phyloP scores from a whole-genome alignment of 2,329 filamentous ascomycete genomes.

The Neospermospora avenae region DNA sequence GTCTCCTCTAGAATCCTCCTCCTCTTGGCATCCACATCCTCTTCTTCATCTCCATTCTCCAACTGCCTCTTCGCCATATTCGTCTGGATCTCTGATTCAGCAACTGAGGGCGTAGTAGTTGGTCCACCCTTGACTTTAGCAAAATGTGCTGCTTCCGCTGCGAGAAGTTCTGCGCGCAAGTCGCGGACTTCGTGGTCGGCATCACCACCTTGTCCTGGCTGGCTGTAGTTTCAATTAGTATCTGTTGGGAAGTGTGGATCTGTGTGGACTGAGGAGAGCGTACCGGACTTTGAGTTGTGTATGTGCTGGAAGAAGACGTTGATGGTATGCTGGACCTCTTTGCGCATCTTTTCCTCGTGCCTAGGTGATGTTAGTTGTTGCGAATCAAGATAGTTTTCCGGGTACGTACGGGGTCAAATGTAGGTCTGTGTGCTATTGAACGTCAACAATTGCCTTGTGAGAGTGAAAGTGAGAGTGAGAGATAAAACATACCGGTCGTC shows the following conservation, averaged over 20 bases:
- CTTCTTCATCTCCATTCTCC: slow-evolving; percentile 44
- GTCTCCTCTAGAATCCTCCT: slow-evolving; percentile 85
- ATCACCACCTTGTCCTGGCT: slow-evolving; percentile 86
- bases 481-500: slow-evolving; percentile 42
- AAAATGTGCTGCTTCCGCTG: slow-evolving; percentile 83
- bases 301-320: slow-evolving; percentile 89
- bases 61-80: slow-evolving; percentile 61
- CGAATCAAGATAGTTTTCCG: background rate
- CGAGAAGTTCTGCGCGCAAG: slow-evolving; percentile 82
- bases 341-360: slow-evolving; percentile 93
- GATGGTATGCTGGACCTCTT: slow-evolving; percentile 91
- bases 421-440: slow-evolving; percentile 70
- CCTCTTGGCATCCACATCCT: slow-evolving; percentile 74
- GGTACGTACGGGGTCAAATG: slow-evolving; percentile 80
- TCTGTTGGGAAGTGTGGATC: background rate
- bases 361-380: slow-evolving; percentile 41
- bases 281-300: slow-evolving; percentile 86
- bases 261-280: slow-evolving; percentile 18
- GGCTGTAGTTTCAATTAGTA: slow-evolving; percentile 43
- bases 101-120: slow-evolving; percentile 36
- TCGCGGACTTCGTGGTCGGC: slow-evolving; percentile 71
- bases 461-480: too few species aligned
- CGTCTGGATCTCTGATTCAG: slow-evolving; percentile 54
- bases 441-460: slow-evolving; percentile 16
- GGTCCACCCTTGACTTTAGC: slow-evolving; percentile 73